A percentile compares a stretch with the other conserved stretches of the same genome.
Conservation (phyloP, 805 yeast genomes). For the Wickerhamomyces silvicola region DNA sequence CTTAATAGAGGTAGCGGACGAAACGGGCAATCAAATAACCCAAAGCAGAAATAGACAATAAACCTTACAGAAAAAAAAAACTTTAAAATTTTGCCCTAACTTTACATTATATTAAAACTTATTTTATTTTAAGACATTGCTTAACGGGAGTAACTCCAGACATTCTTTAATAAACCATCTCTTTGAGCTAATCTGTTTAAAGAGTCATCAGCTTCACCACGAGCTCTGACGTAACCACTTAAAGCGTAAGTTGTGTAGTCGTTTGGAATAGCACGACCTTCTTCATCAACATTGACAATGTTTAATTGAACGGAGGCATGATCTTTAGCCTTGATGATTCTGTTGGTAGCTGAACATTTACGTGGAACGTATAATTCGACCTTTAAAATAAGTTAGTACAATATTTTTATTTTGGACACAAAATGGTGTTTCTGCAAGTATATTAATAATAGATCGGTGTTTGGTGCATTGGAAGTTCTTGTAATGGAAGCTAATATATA, state of each 20-base stretch:
- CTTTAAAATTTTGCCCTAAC: neutral
- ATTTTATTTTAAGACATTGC: conserved; percentile 2
- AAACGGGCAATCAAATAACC: too few relatives aligned
- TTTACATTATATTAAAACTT: conserved; percentile 14
- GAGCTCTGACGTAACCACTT: conserved; percentile 94
- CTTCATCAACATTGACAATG: conserved; percentile 96
- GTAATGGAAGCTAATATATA: too few relatives aligned
- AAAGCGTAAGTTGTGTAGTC: conserved; percentile 92
- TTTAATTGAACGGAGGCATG: conserved; percentile 99
- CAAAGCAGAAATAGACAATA: too few relatives aligned
- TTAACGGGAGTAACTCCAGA: conserved; percentile 93
- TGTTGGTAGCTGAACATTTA: conserved; percentile 99
- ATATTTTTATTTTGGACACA: neutral
- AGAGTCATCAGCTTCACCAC: conserved; percentile 99
- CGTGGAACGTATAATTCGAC: conserved; percentile 99
- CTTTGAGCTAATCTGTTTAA: conserved; percentile 98
- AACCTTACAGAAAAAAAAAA: neutral
- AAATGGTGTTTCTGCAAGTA: conserved; percentile 13
- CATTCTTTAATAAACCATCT: conserved; percentile 96
- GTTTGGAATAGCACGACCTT: conserved; percentile 92
- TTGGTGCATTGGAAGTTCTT: too few relatives aligned
- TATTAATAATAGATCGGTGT: too few relatives aligned
- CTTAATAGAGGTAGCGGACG: too few relatives aligned
- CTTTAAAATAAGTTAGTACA: conserved; percentile 34
- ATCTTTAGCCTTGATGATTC: conserved; percentile 99